Percentiles rank a stretch among this genome's conserved stretches.
phyloP scores from a whole-genome alignment of 768 basidiomycete genomes.

The Rhizopogon sp. region DNA sequence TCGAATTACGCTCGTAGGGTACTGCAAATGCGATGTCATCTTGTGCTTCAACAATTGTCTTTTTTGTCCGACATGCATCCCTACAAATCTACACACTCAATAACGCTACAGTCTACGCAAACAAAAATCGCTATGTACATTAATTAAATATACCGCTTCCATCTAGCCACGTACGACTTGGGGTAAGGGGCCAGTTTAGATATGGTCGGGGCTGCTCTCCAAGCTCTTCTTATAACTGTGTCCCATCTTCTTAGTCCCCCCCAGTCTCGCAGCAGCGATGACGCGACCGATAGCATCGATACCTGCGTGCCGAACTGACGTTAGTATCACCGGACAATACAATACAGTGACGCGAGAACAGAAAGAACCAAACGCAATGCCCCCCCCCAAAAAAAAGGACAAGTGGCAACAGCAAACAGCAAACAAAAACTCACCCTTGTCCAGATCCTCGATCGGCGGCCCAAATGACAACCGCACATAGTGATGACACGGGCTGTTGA shows the following conservation, averaged over 20 bases:
- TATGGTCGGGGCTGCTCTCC: conserved; percentile 27
- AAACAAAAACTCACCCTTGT: conserved; percentile 48
- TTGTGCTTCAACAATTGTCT: neutral
- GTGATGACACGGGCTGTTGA: conserved; percentile 86
- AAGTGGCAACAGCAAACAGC: too few species aligned
- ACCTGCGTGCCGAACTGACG: conserved; percentile 34
- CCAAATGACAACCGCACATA: conserved; percentile 88
- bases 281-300: conserved; percentile 84
- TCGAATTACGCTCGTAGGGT: neutral
- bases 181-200: conserved; percentile 10
- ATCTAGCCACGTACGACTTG: neutral
- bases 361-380: neutral
- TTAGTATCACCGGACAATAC: neutral
- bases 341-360: neutral
- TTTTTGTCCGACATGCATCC: neutral
- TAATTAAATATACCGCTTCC: neutral
- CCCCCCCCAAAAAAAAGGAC: too few species aligned
- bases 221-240: conserved; percentile 65
- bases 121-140: neutral
- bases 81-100: neutral
- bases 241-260: conserved; percentile 58
- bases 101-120: neutral
- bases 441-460: conserved; percentile 73
- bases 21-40: neutral
- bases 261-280: conserved; percentile 60